Base-by-base conservation (phyloP, 495 filamentous ascomycete genomes). In the Daldinia concentrica region DNA sequence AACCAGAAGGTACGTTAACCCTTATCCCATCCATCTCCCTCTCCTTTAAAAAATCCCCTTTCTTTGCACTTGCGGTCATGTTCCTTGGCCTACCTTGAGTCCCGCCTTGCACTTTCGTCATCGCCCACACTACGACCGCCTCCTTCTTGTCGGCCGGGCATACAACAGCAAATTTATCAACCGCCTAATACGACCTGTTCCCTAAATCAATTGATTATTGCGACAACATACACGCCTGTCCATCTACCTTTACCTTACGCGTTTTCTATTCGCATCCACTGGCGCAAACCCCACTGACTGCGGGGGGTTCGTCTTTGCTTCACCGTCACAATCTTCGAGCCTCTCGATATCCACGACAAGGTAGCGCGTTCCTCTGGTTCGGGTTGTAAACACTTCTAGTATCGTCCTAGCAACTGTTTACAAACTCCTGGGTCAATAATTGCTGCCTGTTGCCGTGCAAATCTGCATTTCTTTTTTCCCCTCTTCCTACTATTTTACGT, bases 201-300 rank as follows among this genome's bases (percentile, higher is more conserved):
- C 58, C 65, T 34, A 51, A 34, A 57, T 69, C 76, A 76, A 76
- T 76, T 72, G 52, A 73, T 68, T 36, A 45, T 64, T 62, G 76
- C 76, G 76, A 78, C 74, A 60, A 62, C 30, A 19, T 50, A 15
- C 54, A 60, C 52, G 30, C 55, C 61, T 34, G 36, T 66, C 60
- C 59, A 22, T 68, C 57, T 58, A 65, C 63, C 34, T 62, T 61
- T 57, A 41, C 8, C 69, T 57, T 55, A 72, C 76, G 76, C 71
- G 74, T 78, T 77, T 70, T 62, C 62, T 48, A 67, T 59, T 54
- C 64, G 39, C 69, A 74, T 69, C 55, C 57, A 62, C 70, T 72
- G 76, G 76, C 76, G 76, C 76, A 78, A 76, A 78, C 73, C 76
- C 76, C 76, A 78, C 76, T 41, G 68, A 70, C 66, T 78, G 76